Conservation (phyloP, 1,284 basidiomycete genomes). For the Sanghuangporus sanghuang region DNA sequence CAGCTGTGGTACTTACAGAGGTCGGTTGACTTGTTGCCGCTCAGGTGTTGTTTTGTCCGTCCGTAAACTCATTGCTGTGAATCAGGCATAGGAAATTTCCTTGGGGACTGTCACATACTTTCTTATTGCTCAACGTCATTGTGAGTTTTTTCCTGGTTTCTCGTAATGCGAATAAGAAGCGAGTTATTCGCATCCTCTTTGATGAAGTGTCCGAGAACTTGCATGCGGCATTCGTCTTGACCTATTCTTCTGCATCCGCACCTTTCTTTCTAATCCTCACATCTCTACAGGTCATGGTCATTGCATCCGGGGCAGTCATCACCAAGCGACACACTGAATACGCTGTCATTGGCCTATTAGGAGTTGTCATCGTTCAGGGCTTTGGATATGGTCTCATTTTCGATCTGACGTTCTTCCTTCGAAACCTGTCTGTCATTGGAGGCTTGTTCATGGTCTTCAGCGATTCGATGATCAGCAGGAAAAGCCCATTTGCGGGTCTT, state of each 20-base stretch:
- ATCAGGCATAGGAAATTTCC: conserved; percentile 88
- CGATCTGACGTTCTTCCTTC: conserved; percentile 99
- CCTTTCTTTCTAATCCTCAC: neutral
- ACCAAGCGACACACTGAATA: conserved; percentile 85
- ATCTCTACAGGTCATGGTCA: conserved; percentile 76
- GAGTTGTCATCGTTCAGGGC: conserved; percentile 92
- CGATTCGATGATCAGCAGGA: conserved; percentile 86
- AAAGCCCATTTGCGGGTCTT: conserved; percentile 88
- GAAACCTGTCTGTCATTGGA: conserved; percentile 89
- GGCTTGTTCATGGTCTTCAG: conserved; percentile 98
- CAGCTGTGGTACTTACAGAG: conserved; percentile 96
- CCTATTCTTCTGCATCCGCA: neutral
- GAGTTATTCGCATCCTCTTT: neutral
- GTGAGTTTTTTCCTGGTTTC: conserved; percentile 48
- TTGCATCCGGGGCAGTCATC: conserved; percentile 85
- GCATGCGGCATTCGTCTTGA: neutral
- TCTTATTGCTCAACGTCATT: conserved; percentile 88
- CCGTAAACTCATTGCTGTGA: conserved; percentile 1
- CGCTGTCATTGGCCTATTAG: conserved; percentile 84
- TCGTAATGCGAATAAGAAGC: neutral
- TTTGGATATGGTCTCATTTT: conserved; percentile 94
- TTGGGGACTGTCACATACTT: conserved; percentile 90
- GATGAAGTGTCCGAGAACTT: neutral
- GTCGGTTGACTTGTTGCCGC: conserved; percentile 41
- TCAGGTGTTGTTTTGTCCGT: conserved; percentile 15